A percentile compares a stretch with the other conserved stretches of the same genome.
Conservation (phyloP, 2,329 filamentous ascomycete genomes). For the Orbilia brochopaga region DNA sequence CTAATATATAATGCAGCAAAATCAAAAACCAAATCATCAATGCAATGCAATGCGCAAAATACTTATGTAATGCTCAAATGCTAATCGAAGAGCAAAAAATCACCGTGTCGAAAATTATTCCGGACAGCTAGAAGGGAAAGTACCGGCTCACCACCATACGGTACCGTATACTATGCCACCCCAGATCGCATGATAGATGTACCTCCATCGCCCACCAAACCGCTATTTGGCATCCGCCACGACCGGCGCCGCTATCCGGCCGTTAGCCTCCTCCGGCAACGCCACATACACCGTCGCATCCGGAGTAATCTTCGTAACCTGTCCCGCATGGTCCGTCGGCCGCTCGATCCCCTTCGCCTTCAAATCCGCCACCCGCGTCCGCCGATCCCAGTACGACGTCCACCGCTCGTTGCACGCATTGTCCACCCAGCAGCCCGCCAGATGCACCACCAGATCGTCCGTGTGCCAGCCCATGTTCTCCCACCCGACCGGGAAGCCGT, state of each 20-base stretch:
- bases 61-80: background rate
- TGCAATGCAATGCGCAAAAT: too few relatives aligned
- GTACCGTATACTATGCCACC: background rate
- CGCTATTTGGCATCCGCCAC: background rate
- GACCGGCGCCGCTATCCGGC: constrained; percentile 6
- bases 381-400: constrained; percentile 57
- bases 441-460: constrained; percentile 59
- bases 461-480: constrained; percentile 58
- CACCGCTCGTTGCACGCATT: constrained; percentile 57
- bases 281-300: constrained; percentile 39
- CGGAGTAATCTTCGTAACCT: constrained; percentile 33
- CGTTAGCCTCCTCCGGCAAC: constrained; percentile 23
- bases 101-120: too few relatives aligned
- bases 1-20: background rate
- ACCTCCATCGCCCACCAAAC: background rate
- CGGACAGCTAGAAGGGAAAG: too few relatives aligned
- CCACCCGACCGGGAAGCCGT: constrained; percentile 57
- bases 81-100: background rate
- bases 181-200: background rate
- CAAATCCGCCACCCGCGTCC: constrained; percentile 38
- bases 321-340: constrained; percentile 42
- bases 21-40: background rate
- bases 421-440: constrained; percentile 59
- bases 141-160: too few relatives aligned
- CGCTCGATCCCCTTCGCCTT: constrained; percentile 36